These are phyloP conservation scores for Emergomyces orientalis DNA, from an alignment of 2,329 filamentous ascomycete species.

Conservation along the genomic window DNA sequence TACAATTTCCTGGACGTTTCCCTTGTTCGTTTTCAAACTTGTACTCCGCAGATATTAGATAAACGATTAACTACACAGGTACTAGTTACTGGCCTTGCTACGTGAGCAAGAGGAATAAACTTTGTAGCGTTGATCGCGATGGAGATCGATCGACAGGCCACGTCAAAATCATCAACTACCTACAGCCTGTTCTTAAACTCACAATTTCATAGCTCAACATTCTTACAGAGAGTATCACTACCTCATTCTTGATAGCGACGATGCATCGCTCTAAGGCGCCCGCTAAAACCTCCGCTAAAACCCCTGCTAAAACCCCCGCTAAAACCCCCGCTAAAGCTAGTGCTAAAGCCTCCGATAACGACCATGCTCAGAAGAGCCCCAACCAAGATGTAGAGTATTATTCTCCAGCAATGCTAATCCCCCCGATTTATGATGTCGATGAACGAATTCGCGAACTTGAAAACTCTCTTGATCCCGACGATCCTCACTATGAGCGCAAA, in stretches of 20 bases:
- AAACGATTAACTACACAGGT: too few relatives aligned
- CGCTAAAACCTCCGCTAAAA: too few relatives aligned
- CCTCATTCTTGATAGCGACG: not conserved
- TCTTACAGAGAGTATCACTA: not conserved
- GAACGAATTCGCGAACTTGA: constrained; percentile 2
- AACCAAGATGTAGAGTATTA: too few relatives aligned
- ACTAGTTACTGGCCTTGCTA: too few relatives aligned
- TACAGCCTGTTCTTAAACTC: not conserved
- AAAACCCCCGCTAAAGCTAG: too few relatives aligned
- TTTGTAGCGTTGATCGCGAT: too few relatives aligned
- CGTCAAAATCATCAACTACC: not conserved
- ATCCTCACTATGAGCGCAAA: not conserved
- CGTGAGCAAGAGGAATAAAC: too few relatives aligned
- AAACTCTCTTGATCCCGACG: not conserved
- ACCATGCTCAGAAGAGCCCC: not conserved
- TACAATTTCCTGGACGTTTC: too few relatives aligned
- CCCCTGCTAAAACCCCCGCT: too few relatives aligned
- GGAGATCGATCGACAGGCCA: not conserved
- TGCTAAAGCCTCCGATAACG: not conserved
- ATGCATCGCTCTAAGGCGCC: not conserved
- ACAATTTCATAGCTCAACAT: not conserved
- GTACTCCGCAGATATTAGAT: too few relatives aligned
- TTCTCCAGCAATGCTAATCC: too few relatives aligned
- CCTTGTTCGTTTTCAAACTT: too few relatives aligned
- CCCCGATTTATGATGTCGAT: not conserved